These are phyloP conservation scores for Hanseniaspora uvarum DNA, from an alignment of 1,139 yeast species.

Conservation along the genomic window DNA sequence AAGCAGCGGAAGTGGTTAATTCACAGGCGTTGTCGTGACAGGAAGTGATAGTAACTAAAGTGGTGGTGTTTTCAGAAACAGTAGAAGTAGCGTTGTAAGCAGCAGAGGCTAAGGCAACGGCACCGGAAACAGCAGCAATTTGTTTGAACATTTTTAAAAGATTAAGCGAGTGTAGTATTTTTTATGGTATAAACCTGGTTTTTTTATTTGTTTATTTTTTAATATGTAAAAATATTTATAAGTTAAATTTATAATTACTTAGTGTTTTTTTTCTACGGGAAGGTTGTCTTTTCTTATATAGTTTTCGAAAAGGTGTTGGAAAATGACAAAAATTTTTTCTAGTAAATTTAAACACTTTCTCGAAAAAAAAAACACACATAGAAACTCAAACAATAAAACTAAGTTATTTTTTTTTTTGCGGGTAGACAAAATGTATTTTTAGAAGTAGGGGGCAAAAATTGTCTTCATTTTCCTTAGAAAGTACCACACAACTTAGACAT, in stretches of 20 bases:
- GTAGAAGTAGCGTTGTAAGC: constrained; percentile 33
- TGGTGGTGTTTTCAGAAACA: constrained; percentile 31
- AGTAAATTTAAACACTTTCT: background rate
- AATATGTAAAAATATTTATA: background rate
- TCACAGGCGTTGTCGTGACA: constrained; percentile 34
- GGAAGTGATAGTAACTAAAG: constrained; percentile 43
- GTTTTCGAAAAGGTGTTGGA: constrained; percentile 1
- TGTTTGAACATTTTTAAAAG: constrained; percentile 23
- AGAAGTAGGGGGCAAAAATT: background rate
- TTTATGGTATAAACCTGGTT: constrained; percentile 16
- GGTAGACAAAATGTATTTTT: constrained; percentile 2
- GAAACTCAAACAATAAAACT: background rate
- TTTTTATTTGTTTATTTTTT: background rate
- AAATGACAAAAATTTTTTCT: background rate
- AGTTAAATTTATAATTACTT: background rate
- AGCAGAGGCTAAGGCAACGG: constrained; percentile 32
- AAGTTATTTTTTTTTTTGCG: background rate
- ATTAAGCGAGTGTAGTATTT: constrained; percentile 18
- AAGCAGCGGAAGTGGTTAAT: constrained; percentile 31
- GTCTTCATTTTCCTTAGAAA: background rate
- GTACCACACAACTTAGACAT: background rate
- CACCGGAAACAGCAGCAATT: constrained; percentile 30
- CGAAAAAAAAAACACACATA: background rate
- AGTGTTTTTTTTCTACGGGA: too few relatives aligned
- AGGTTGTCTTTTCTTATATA: constrained; percentile 6